phyloP scores from a whole-genome alignment of 2,329 filamentous ascomycete species.

The Fusarium decemcellulare region DNA sequence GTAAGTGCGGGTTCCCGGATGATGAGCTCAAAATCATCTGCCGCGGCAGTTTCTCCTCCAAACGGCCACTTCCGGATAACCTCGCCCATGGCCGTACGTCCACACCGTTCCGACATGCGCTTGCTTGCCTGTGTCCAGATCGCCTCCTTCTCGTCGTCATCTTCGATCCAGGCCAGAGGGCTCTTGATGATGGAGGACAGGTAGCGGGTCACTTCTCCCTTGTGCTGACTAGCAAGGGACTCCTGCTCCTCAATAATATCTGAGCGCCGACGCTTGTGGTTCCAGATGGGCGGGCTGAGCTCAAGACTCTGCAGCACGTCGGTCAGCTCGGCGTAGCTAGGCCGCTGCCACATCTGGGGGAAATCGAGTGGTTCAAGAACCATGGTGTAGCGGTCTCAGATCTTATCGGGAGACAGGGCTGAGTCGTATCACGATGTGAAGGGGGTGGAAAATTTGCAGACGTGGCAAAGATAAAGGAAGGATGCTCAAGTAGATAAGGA shows the following conservation, averaged over 20 bases:
- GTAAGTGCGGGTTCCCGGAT: conserved; percentile 91
- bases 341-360: conserved; percentile 86
- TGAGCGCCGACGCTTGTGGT: conserved; percentile 58
- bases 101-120: conserved; percentile 88
- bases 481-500: neutral
- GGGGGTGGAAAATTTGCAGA: conserved; percentile 7
- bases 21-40: conserved; percentile 71
- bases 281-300: conserved; percentile 79
- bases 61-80: conserved; percentile 70
- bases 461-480: conserved; percentile 26
- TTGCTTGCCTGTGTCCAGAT: conserved; percentile 86
- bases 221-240: conserved; percentile 57
- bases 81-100: conserved; percentile 74
- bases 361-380: conserved; percentile 69
- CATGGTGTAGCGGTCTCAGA: conserved; percentile 39
- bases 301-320: conserved; percentile 76
- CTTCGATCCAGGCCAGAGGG: conserved; percentile 76
- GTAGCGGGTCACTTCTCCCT: conserved; percentile 73
- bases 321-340: conserved; percentile 75
- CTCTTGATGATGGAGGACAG: conserved; percentile 79
- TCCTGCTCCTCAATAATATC: conserved; percentile 60
- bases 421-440: neutral
- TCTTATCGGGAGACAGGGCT: neutral
- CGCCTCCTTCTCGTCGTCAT: conserved; percentile 75
- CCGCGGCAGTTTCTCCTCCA: conserved; percentile 41